A percentile compares a stretch with the other conserved stretches of the same genome.
These are phyloP conservation scores for Plenodomus biglobosus DNA, from an alignment of 2,329 filamentous ascomycete species.

Conservation along the genomic window DNA sequence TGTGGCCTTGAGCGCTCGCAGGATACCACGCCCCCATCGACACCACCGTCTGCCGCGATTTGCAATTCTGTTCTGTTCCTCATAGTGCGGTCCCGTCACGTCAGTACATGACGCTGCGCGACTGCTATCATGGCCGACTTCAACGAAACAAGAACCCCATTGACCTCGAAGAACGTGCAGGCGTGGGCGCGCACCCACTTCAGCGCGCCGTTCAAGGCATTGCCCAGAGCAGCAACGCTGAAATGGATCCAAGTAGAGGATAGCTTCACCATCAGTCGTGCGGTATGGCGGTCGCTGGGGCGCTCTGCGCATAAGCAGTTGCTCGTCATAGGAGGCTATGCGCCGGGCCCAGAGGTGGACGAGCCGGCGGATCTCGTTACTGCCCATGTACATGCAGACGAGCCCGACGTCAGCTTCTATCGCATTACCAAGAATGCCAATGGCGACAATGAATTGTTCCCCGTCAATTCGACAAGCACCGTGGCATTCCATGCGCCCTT, in stretches of 20 bases:
- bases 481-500: constrained; percentile 32
- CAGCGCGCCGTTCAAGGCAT: constrained; percentile 20
- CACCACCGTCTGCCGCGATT: background rate
- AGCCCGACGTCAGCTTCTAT: constrained; percentile 33
- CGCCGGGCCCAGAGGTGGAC: constrained; percentile 26
- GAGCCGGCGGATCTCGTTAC: constrained; percentile 26
- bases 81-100: background rate
- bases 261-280: constrained; percentile 25
- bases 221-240: constrained; percentile 20
- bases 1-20: background rate
- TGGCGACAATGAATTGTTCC: constrained; percentile 22
- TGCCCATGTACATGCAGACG: constrained; percentile 31
- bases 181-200: constrained; percentile 26
- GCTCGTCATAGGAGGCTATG: constrained; percentile 33
- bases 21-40: background rate
- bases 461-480: constrained; percentile 31
- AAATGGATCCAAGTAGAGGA: constrained; percentile 31
- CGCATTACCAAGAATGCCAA: constrained; percentile 21
- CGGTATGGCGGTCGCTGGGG: constrained; percentile 27
- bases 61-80: background rate
- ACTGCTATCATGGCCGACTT: constrained; percentile 25
- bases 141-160: constrained; percentile 29
- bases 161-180: constrained; percentile 29
- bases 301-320: constrained; percentile 33
- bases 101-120: background rate